A percentile compares a stretch with the other conserved stretches of the same genome.
These are phyloP conservation scores for Lepidium campestre DNA, from an alignment of 441 rosid species.

Conservation along the genomic window DNA sequence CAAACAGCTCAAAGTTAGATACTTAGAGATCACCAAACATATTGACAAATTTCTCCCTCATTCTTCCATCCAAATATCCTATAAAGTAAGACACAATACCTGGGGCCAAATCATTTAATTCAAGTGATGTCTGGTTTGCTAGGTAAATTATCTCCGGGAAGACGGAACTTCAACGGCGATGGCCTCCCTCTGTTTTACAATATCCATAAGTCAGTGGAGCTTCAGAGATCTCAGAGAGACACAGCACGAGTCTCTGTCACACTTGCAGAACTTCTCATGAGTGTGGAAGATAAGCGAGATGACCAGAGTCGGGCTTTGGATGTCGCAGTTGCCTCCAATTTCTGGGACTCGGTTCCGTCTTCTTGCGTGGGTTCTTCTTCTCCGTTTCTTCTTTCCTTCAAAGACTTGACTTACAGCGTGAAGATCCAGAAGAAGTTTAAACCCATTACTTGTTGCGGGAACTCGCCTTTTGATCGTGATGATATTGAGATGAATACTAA, in stretches of 20 bases:
- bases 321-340: conserved; percentile 14
- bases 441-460: conserved; percentile 24
- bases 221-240: conserved; percentile 32
- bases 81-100: conserved; percentile 34
- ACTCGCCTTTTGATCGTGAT: not conserved
- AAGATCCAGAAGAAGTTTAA: conserved; percentile 34
- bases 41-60: conserved; percentile 21
- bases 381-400: conserved; percentile 63
- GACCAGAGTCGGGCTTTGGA: conserved; percentile 23
- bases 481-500: conserved; percentile 26
- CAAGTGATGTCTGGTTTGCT: conserved; percentile 33
- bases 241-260: conserved; percentile 43
- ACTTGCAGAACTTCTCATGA: conserved; percentile 59
- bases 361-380: conserved; percentile 28
- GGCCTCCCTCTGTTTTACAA: conserved; percentile 31
- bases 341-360: conserved; percentile 18
- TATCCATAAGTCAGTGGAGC: conserved; percentile 30
- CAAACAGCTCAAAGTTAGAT: conserved; percentile 30
- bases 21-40: conserved; percentile 45
- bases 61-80: not conserved
- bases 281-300: conserved; percentile 44
- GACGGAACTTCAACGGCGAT: conserved; percentile 20
- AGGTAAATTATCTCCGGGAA: conserved; percentile 30
- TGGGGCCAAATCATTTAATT: not conserved
- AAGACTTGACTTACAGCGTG: conserved; percentile 52